Conservation (phyloP, 129 eudicot genomes). For the Oenanthe sinensis region DNA sequence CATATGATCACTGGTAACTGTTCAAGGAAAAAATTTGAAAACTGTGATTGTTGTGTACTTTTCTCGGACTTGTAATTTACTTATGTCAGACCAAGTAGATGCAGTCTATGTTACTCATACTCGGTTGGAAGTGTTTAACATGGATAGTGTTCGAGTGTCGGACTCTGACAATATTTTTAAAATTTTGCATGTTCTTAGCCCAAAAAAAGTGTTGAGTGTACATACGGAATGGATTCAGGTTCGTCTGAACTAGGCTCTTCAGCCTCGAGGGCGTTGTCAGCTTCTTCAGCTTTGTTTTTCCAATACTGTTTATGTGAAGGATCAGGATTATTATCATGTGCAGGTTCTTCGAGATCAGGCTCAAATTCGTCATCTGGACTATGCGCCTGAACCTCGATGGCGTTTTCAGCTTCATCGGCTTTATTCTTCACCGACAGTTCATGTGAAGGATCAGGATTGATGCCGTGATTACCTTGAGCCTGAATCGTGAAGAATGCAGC, state of each 20-base stretch:
- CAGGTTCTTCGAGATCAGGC: neutral
- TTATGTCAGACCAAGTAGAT: no score
- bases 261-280: no score
- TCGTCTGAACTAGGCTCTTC: neutral
- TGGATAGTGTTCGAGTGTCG: neutral
- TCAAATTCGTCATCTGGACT: neutral
- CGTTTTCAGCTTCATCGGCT: neutral
- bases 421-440: neutral
- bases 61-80: no score
- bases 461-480: neutral
- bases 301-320: no score
- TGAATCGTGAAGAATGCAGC: neutral
- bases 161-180: neutral
- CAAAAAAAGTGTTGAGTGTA: neutral
- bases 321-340: no score
- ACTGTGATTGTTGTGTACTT: no score
- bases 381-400: no score
- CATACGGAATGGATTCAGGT: neutral
- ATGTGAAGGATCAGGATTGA: neutral
- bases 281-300: no score
- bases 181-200: neutral
- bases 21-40: no score
- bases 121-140: neutral
- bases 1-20: no score
- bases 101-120: neutral